Conservation (phyloP, 2,329 filamentous ascomycete species). For the Phialophora expanda region DNA sequence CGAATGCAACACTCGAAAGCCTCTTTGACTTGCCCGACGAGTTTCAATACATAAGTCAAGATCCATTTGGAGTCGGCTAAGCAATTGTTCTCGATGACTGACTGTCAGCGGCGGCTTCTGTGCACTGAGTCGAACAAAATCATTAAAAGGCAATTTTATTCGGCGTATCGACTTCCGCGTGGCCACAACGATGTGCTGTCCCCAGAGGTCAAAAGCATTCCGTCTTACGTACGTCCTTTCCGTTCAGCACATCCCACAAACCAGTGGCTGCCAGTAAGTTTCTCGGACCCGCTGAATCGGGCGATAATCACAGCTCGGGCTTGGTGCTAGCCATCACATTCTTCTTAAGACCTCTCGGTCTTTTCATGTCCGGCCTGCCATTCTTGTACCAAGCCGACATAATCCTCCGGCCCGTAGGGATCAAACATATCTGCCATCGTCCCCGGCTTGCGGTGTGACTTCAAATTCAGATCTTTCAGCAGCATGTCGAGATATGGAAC, state of each 20-base stretch:
- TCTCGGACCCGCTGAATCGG: background rate
- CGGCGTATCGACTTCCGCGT: background rate
- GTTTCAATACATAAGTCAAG: conserved; percentile 24
- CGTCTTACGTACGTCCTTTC: background rate
- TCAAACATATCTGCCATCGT: conserved; percentile 44
- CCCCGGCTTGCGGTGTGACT: conserved; percentile 47
- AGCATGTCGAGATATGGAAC: conserved; percentile 76
- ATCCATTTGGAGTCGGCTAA: conserved; percentile 13
- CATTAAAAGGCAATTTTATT: background rate
- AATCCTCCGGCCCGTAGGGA: conserved; percentile 43
- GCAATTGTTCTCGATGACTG: background rate
- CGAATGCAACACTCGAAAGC: conserved; percentile 25
- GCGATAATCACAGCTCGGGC: background rate
- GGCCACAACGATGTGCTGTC: background rate
- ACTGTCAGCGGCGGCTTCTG: background rate
- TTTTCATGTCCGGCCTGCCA: conserved; percentile 36
- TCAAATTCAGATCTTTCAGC: conserved; percentile 67
- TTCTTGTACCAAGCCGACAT: conserved; percentile 50
- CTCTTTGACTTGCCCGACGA: conserved; percentile 27
- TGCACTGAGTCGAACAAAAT: background rate
- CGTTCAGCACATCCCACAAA: background rate
- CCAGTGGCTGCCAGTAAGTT: background rate
- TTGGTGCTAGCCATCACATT: background rate
- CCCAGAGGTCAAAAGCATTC: background rate
- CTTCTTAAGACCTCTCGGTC: conserved; percentile 7